Conservation (phyloP, 441 rosid species). For the Arabidopsis lyrata region DNA sequence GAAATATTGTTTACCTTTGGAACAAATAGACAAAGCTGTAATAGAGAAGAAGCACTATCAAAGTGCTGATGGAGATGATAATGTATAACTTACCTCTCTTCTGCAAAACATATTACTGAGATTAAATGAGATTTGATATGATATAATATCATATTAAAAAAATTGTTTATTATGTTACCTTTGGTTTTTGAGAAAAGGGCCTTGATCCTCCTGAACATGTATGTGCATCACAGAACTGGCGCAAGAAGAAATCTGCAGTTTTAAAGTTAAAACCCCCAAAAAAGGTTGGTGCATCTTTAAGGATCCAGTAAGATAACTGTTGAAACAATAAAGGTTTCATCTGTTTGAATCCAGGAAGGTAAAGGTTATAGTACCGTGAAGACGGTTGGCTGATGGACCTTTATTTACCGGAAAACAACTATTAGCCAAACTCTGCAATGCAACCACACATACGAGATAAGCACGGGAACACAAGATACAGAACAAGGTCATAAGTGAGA, state of each 20-base stretch:
- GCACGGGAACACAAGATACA: neutral
- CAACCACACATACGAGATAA: conserved; percentile 3
- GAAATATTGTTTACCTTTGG: conserved; percentile 49
- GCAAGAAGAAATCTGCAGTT: conserved; percentile 58
- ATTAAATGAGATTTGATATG: neutral
- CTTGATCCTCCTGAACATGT: conserved; percentile 51
- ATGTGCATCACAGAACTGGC: conserved; percentile 63
- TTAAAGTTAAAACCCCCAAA: neutral
- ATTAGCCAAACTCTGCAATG: conserved; percentile 58
- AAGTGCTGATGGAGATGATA: conserved; percentile 45
- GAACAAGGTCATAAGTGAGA: neutral
- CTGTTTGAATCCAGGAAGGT: neutral
- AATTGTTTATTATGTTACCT: conserved; percentile 42
- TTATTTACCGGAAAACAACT: conserved; percentile 57
- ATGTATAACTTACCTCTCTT: conserved; percentile 45
- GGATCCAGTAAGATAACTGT: neutral
- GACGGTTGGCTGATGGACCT: conserved; percentile 62
- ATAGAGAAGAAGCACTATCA: conserved; percentile 54
- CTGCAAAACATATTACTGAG: conserved; percentile 37
- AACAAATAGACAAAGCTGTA: conserved; percentile 57
- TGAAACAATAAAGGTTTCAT: neutral
- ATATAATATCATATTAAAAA: neutral
- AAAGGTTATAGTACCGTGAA: conserved; percentile 51
- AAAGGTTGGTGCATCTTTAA: neutral
- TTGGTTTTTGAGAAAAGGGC: conserved; percentile 54